A percentile compares a stretch with the other conserved stretches of the same genome.
These are phyloP conservation scores for Actinomortierella ambigua DNA, from an alignment of 371 early-diverging fungal genomes.

Conservation along the genomic window DNA sequence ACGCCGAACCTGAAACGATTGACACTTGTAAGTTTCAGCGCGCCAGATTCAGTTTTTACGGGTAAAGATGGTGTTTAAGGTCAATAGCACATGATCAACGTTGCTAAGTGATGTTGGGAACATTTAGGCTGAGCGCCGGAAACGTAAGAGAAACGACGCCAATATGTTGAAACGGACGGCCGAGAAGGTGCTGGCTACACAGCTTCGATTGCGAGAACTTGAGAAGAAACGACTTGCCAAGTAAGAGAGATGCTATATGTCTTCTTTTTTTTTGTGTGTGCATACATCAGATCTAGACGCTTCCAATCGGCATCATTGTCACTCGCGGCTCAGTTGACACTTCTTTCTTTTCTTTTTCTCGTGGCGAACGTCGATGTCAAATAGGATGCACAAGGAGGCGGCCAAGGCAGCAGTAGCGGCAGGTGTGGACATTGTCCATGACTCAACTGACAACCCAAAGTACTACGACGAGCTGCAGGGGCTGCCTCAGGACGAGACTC, in stretches of 20 bases:
- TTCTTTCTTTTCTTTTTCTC: no score
- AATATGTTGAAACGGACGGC: slow-evolving; percentile 74
- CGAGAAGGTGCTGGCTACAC: slow-evolving; percentile 79
- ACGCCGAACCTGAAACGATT: slow-evolving; percentile 83
- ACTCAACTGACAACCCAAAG: slow-evolving; percentile 41
- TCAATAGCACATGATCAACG: no score
- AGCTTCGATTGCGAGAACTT: slow-evolving; percentile 69
- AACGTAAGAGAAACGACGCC: slow-evolving; percentile 57
- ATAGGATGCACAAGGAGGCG: slow-evolving; percentile 35
- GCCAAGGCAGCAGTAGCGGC: slow-evolving; percentile 11
- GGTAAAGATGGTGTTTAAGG: not conserved
- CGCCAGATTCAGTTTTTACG: not conserved
- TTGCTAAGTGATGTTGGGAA: no score
- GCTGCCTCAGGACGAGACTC: not conserved
- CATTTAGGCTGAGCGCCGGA: slow-evolving; percentile 58
- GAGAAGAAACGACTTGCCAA: slow-evolving; percentile 50
- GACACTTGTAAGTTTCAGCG: slow-evolving; percentile 64
- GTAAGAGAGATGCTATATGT: slow-evolving; percentile 25
- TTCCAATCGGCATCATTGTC: no score
- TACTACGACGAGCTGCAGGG: slow-evolving; percentile 49
- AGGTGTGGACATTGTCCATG: slow-evolving; percentile 19
- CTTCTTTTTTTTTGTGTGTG: slow-evolving; percentile 2
- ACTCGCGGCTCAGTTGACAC: no score
- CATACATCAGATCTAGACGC: no score
- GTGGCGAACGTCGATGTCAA: no score